phyloP scores from a whole-genome alignment of 495 filamentous ascomycete species.

The Aspergillus ostianus region DNA sequence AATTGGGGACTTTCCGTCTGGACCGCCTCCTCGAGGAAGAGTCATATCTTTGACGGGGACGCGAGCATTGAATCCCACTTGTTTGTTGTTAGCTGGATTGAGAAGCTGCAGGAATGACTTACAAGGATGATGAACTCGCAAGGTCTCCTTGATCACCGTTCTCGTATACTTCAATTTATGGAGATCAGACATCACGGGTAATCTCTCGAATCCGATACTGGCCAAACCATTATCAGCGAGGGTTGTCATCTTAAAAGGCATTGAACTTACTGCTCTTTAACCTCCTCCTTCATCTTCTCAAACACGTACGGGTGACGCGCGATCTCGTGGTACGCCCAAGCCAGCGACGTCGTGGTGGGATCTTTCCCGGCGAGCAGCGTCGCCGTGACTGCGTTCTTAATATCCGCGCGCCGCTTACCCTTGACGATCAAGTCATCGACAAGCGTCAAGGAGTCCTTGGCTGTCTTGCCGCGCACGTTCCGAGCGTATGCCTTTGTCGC shows the following conservation, averaged over 20 bases:
- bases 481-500: not conserved
- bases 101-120: not conserved
- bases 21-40: constrained; percentile 69
- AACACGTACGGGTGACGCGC: constrained; percentile 26
- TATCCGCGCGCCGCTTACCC: not conserved
- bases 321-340: constrained; percentile 38
- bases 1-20: constrained; percentile 61
- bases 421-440: not conserved
- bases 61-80: constrained; percentile 59
- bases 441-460: not conserved
- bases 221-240: not conserved
- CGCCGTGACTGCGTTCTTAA: constrained; percentile 35
- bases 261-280: constrained; percentile 11
- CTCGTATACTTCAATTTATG: not conserved
- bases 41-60: constrained; percentile 65
- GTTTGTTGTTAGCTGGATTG: not conserved
- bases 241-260: not conserved
- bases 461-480: not conserved
- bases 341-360: constrained; percentile 52
- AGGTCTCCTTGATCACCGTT: not conserved
- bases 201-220: not conserved
- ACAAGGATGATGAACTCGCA: not conserved
- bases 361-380: constrained; percentile 62
- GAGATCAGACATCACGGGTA: not conserved
- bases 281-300: constrained; percentile 22